Evolutionary conservation across 2,329 filamentous ascomycete species (phyloP).

Genomic region (Sarocladium strictum): DNA sequence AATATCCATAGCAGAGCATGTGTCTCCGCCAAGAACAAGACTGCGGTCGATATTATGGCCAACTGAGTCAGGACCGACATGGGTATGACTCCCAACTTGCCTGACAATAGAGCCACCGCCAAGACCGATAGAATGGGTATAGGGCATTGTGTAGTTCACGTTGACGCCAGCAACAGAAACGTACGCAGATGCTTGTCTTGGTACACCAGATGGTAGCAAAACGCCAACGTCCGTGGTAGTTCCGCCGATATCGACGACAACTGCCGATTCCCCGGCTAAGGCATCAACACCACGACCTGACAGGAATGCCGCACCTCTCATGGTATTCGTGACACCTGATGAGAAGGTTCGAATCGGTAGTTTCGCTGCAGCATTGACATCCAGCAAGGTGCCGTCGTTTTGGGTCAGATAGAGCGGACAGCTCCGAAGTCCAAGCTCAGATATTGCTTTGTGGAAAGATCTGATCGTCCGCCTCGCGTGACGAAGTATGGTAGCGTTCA

Average conservation of each 20-base stretch:
- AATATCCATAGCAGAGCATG: slow-evolving; percentile 48
- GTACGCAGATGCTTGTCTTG: slow-evolving; percentile 56
- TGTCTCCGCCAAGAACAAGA: slow-evolving; percentile 46
- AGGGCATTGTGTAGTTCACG: slow-evolving; percentile 54
- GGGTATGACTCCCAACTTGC: slow-evolving; percentile 19
- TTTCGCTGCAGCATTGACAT: slow-evolving; percentile 44
- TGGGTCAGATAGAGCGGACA: slow-evolving; percentile 57
- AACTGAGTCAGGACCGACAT: slow-evolving; percentile 52
- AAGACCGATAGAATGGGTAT: slow-evolving; percentile 54
- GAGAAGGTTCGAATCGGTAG: slow-evolving; percentile 58
- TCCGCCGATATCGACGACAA: slow-evolving; percentile 63
- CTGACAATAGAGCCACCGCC: slow-evolving; percentile 53
- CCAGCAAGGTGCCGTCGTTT: slow-evolving; percentile 57
- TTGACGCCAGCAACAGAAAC: slow-evolving; percentile 57
- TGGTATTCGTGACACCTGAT: slow-evolving; percentile 58
- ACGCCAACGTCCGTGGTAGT: slow-evolving; percentile 61
- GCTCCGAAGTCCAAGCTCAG: slow-evolving; percentile 34
- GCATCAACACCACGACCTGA: slow-evolving; percentile 23
- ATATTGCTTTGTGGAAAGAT: slow-evolving; percentile 48
- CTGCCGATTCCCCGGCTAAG: slow-evolving; percentile 17
- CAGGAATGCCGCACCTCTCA: slow-evolving; percentile 57
- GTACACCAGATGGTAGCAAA: slow-evolving; percentile 55
- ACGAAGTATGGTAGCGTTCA: slow-evolving; percentile 55
- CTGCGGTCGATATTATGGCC: slow-evolving; percentile 42
- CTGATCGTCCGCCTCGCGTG: slow-evolving; percentile 52